Conservation (phyloP, 305 asterid species). For the Stenogyne calaminthoides region DNA sequence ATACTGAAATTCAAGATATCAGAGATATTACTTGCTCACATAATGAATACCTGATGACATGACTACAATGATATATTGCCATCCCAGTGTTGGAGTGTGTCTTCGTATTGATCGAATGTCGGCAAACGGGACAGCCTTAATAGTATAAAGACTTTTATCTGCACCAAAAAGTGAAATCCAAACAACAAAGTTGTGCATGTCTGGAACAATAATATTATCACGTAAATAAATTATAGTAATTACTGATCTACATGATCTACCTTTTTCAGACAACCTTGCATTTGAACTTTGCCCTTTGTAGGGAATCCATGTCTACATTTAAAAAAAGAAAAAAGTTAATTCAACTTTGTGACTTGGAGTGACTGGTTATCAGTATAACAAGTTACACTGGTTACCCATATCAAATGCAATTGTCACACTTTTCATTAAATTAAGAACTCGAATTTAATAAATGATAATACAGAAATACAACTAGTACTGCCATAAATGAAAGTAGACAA, state of each 20-base stretch:
- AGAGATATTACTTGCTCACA: slow-evolving; percentile 22
- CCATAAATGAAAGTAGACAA: slow-evolving; percentile 2
- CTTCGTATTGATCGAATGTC: slow-evolving; percentile 85
- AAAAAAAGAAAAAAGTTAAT: slow-evolving; percentile 16
- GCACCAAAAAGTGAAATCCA: slow-evolving; percentile 45
- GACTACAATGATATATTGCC: slow-evolving; percentile 93
- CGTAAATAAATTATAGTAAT: slow-evolving; percentile 9
- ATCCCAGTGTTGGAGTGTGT: slow-evolving; percentile 85
- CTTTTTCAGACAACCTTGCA: slow-evolving; percentile 86
- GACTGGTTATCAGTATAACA: slow-evolving; percentile 10
- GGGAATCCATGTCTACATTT: slow-evolving; percentile 91
- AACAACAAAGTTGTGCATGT: slow-evolving; percentile 16
- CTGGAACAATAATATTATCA: not conserved
- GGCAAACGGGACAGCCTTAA: slow-evolving; percentile 82
- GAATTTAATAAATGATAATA: not conserved
- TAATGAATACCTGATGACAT: slow-evolving; percentile 70
- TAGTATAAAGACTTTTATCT: slow-evolving; percentile 88
- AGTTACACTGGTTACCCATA: slow-evolving; percentile 1
- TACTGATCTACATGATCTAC: slow-evolving; percentile 39
- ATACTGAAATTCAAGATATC: slow-evolving; percentile 15
- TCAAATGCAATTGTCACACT: slow-evolving; percentile 18
- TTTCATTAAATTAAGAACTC: slow-evolving; percentile 10
- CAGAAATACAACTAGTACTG: not conserved
- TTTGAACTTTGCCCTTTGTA: slow-evolving; percentile 90
- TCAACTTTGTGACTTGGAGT: slow-evolving; percentile 2